These are phyloP conservation scores for Populus hybrid DNA, from an alignment of 441 rosid species.

Conservation along the genomic window DNA sequence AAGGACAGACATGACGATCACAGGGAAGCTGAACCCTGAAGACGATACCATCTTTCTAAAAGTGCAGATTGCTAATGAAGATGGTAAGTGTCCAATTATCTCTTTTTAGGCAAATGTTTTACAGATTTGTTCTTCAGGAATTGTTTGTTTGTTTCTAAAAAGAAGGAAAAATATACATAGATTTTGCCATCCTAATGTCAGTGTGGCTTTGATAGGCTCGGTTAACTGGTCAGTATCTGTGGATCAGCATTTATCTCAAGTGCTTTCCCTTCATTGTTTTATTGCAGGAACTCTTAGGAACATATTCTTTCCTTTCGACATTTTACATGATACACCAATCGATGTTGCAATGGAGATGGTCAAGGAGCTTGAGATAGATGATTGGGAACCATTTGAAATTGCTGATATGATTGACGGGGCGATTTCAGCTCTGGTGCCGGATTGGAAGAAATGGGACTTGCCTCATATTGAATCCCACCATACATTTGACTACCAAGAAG, in stretches of 20 bases:
- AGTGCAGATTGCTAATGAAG: slow-evolving; percentile 47
- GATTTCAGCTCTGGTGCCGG: slow-evolving; percentile 46
- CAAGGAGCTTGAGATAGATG: slow-evolving; percentile 55
- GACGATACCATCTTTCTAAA: slow-evolving; percentile 48
- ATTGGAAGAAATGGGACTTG: slow-evolving; percentile 34
- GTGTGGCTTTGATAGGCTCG: background rate
- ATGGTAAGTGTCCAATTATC: slow-evolving; percentile 24
- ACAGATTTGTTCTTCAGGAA: background rate
- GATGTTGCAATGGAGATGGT: slow-evolving; percentile 72
- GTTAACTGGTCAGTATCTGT: background rate
- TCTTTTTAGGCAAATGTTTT: background rate
- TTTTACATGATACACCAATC: slow-evolving; percentile 54
- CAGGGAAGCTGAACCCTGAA: slow-evolving; percentile 37
- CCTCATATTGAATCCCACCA: slow-evolving; percentile 24
- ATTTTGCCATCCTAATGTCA: background rate
- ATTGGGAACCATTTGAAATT: slow-evolving; percentile 49
- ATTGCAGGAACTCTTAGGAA: slow-evolving; percentile 50
- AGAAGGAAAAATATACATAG: background rate
- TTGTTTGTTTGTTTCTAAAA: background rate
- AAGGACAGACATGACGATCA: slow-evolving; percentile 56
- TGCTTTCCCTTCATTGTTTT: slow-evolving; percentile 3
- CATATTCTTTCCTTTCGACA: slow-evolving; percentile 59
- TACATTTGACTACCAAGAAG: slow-evolving; percentile 36
- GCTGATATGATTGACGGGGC: slow-evolving; percentile 59
- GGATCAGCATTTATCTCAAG: background rate